Evolutionary conservation across 2,329 filamentous ascomycete species (phyloP), one percentile per base, ranked within the genome.

Genomic region (Fusarium sp.): DNA sequence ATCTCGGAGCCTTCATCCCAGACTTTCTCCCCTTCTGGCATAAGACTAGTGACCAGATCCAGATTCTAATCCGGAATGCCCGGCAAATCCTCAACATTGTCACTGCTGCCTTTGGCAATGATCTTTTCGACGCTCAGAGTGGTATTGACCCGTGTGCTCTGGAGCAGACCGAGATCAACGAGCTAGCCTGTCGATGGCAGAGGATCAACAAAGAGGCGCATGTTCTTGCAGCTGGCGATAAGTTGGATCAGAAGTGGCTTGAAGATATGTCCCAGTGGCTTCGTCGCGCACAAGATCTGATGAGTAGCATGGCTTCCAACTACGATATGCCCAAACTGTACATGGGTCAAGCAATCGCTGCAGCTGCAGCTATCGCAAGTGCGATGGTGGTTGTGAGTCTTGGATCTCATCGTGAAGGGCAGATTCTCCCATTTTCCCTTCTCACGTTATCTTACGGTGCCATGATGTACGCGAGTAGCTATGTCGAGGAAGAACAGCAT

Each of bases 391-490:
- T 72, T 13, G 45, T 60, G 3, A 49, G 64, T 11, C 59, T 72
- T 11, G 66, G 67, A 22, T 36, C 50, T 10, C 52, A 63, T 20
- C 57, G 51, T 1, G 40, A 58, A 18, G 69, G 67, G 1, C 56
- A 61, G 15, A 72, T 84, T 13, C 58, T 77, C 10, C 83, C 85
- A 5, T 82, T 92, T 51, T 69, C 82, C 5, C 66, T 86, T 3
- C 82, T 90, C 31, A 87, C 87, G 1, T 48, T 90, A 0, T 79
- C 87, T 0, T 97, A 98, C 76, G 90, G 91, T 2, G 78, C 88
- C 38, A 97, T 98, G 89, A 98, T 98, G 95, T 98, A 98, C 80
- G 95, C 95, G 11, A 97, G 93, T 77, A 98, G 95, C 76, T 99
- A 96, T 78, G 94, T 99, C 3, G 96, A 99, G 79, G 96, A 99